A percentile compares a stretch with the other conserved stretches of the same genome.
Evolutionary conservation across 1,139 yeast genomes (phyloP).

Genomic region (Kurtzmaniella quercitrusa): DNA sequence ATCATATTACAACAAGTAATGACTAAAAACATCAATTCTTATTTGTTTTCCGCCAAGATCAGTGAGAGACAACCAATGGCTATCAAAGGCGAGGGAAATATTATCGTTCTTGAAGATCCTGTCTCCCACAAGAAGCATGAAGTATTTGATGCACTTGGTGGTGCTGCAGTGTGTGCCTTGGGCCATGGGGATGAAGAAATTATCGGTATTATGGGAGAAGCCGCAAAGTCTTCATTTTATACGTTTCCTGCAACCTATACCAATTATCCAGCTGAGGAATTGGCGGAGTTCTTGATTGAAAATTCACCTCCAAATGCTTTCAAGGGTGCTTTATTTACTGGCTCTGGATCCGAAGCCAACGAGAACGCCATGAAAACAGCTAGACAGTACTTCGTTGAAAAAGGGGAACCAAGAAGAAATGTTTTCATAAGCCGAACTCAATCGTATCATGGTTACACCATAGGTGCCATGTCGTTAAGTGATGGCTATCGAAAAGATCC

Average conservation of each 20-base stretch:
- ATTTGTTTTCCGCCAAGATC: no score
- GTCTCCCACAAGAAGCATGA: no score
- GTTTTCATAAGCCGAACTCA: conserved; percentile 15
- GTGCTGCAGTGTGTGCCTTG: conserved; percentile 26
- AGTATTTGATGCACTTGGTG: conserved; percentile 25
- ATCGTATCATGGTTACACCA: conserved; percentile 20
- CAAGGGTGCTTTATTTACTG: conserved; percentile 10
- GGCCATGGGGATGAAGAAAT: conserved; percentile 23
- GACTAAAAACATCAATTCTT: no score
- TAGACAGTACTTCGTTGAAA: conserved; percentile 16
- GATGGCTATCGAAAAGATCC: conserved; percentile 13
- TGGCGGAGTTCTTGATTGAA: conserved; percentile 10
- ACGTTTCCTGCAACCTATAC: conserved; percentile 11
- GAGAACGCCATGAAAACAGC: conserved; percentile 19
- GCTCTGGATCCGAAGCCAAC: conserved; percentile 16
- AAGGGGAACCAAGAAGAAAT: conserved; percentile 13
- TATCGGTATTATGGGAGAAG: conserved; percentile 15
- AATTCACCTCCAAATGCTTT: conserved; percentile 8
- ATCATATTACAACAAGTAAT: no score
- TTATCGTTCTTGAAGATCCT: no score
- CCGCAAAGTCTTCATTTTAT: conserved; percentile 13
- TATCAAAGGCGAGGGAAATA: no score
- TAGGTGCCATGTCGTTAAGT: conserved; percentile 17
- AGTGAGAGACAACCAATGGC: no score
- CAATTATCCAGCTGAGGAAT: conserved; percentile 9